These are phyloP conservation scores for Scedosporium boydii DNA, from an alignment of 2,329 filamentous ascomycete species.

Conservation along the genomic window DNA sequence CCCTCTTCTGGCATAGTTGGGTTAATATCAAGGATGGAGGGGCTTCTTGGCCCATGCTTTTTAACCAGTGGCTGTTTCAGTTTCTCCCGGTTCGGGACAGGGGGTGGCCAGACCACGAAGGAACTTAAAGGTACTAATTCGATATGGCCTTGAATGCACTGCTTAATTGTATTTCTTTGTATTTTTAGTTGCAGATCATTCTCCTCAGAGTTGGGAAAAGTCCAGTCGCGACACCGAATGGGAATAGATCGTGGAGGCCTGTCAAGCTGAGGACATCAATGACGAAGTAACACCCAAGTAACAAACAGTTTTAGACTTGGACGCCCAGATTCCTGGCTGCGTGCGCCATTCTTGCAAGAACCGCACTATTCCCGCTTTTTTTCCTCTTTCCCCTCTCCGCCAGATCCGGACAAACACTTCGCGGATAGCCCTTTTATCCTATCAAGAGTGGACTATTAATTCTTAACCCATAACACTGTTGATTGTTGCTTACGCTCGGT, in stretches of 20 bases:
- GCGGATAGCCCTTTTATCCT: background rate
- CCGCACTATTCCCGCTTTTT: no score
- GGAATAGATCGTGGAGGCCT: background rate
- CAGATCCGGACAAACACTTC: no score
- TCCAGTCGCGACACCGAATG: background rate
- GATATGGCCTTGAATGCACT: no score
- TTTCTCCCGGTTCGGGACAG: conserved; percentile 7
- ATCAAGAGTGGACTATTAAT: background rate
- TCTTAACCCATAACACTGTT: background rate
- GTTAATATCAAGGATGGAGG: background rate
- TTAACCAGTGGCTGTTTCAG: conserved; percentile 8
- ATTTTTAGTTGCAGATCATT: background rate
- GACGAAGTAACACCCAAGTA: background rate
- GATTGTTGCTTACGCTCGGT: background rate
- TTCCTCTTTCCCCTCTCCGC: no score
- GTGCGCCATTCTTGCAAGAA: no score
- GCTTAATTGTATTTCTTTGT: background rate
- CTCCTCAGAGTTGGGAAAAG: background rate
- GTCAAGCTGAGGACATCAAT: background rate
- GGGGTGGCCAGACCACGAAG: background rate
- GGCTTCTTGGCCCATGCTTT: conserved; percentile 2
- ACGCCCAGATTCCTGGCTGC: background rate
- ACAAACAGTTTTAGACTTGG: background rate
- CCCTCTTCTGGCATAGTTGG: background rate
- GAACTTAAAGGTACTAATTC: background rate